Base-by-base conservation (phyloP, 805 yeast genomes). In the Cyberlindnera bimundalis region DNA sequence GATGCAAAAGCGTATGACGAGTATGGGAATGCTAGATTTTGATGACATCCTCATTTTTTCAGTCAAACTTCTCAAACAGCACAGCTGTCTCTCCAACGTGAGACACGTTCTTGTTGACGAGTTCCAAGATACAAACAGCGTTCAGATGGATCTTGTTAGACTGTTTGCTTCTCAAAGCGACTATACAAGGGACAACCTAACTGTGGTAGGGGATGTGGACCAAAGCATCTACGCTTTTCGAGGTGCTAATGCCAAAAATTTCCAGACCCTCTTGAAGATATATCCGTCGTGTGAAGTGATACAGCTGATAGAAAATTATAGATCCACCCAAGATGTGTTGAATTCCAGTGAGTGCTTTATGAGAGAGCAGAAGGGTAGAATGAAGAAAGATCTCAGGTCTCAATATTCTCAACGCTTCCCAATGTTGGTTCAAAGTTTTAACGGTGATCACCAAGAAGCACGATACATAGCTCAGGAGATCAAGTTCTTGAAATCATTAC, bases 121-220 rank as follows among this genome's bases (percentile, higher is more conserved):
- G 62, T 91, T 89, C 54, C 98, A 91, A 64, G 99, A 93, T 53
- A 89, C 97, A 0, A 87, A 84, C 52, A 68, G 68, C 26, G 70
- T 88, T 14, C 98, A 91, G 58, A 68, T 88, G 48, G 76, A 78
- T 40, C 65, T 93, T 33, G 73, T 87, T 68, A 73, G 72, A 46
- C 64, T 67, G 5, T 62, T 84, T 24, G 70, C 81, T 0, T 54
- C 56, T 11, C 67, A 66, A 42, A 66, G 73, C 29, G 53, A 60
- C 3, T 59, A 62, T 15, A 38, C 56, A 15, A 69, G 67, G 27
- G 58, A 78, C 45, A 81, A 81, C 43, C 73, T 91, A 8, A 86
- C 97, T 0, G 81, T 89, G 1, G 97, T 91, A 2, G 99, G 99
- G 1, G 99, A 91, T 57, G 96, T 96, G 0, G 96, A 93, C 60